Conservation (phyloP, 345 rosid genomes). For the Eucalyptus urophylla region DNA sequence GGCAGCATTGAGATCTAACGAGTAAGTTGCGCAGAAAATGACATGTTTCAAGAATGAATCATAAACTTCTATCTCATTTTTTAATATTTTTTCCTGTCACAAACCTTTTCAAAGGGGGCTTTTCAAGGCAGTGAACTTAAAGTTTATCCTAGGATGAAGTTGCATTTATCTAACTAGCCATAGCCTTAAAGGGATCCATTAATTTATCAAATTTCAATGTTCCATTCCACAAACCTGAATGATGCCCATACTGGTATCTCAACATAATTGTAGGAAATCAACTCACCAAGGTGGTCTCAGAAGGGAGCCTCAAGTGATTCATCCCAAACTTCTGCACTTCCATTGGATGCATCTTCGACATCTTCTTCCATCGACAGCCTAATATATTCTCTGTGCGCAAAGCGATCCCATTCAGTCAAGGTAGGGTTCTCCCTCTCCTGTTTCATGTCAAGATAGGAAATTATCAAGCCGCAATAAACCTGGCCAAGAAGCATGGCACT, state of each 20-base stretch:
- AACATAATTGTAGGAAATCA: not conserved
- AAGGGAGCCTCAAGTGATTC: constrained; percentile 97
- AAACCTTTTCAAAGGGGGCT: not conserved
- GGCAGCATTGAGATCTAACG: not conserved
- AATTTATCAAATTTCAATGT: not conserved
- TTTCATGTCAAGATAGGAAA: not conserved
- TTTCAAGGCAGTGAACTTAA: not conserved
- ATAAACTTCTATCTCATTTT: not conserved
- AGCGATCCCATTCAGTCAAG: constrained; percentile 97
- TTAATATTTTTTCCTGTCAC: not conserved
- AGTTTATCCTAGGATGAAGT: not conserved
- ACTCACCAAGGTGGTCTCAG: constrained; percentile 34
- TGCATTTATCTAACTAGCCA: not conserved
- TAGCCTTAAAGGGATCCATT: not conserved
- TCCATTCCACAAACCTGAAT: not conserved
- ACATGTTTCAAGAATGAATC: not conserved
- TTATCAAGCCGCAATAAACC: not conserved
- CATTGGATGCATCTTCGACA: constrained; percentile 95
- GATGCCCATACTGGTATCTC: not conserved
- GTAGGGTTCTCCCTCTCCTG: constrained; percentile 97
- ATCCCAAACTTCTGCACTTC: constrained; percentile 98
- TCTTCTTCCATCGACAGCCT: constrained; percentile 99
- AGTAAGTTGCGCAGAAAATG: not conserved
- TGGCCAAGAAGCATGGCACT: not conserved
- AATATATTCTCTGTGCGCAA: constrained; percentile 96